Base-by-base conservation (phyloP, 2,329 filamentous ascomycete genomes). In the Achaetomium macrosporum region DNA sequence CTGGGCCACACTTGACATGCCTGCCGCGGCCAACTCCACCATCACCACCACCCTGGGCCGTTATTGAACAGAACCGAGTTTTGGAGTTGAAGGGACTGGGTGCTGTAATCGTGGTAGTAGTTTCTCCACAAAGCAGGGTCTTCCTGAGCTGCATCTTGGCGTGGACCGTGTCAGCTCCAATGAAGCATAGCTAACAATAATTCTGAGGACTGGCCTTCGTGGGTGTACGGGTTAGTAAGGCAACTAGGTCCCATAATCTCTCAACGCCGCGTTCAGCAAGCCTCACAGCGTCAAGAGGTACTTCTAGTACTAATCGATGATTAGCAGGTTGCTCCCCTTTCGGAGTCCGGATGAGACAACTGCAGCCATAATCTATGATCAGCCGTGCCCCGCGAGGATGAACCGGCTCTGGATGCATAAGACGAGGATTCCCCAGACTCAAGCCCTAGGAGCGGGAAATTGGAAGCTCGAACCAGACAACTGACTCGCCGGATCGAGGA, bases 391-490 rank as follows among this genome's bases (percentile, higher is more conserved):
- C 4, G 40, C 17, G 29, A 20, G 35, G 16, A 39, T 43, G 31
- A 43, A 25, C 36, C 35, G 36, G 20, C 33, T 44, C 33, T 30
- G 19, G 31, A 25, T n/a, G 45, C 30, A 45, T 29, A 35, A 13
- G 40, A 45, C 56, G 51, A 36, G 56, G 56, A 51, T 58, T 58
- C 56, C 56, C 56, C 56, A 54, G 51, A 58, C 56, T 53, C 44
- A 39, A 36, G 41, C 33, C 20, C 36, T 46, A 35, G 33, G 20
- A 44, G 44, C 25, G 44, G 16, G 37, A 48, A n/a, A 40, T 50
- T 42, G 44, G 39, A 6, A 45, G 12, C 12, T 25, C 25, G 25
- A 39, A 35, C 19, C 39, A 44, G 48, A 50, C 44, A 47, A 43
- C 35, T 42, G 30, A 16, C 29, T 15, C 35, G 35, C 35, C n/a